Conservation (phyloP, 352 stramenopile genomes). For the Pythium plurisporium region DNA sequence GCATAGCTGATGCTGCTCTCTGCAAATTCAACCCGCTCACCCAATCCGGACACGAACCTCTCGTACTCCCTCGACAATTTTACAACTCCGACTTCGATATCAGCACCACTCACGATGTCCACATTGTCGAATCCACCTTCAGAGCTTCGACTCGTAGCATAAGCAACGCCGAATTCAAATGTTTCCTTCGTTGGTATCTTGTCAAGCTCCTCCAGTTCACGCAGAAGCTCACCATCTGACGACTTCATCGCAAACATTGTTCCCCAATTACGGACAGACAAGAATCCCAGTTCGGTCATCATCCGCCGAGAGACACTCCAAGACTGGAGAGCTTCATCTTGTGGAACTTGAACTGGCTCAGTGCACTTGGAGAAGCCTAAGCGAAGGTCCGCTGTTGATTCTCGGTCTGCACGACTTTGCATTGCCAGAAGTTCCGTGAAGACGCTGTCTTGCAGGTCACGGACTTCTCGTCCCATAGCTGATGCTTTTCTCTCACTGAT, state of each 20-base stretch:
- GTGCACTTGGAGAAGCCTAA: conserved; percentile 11
- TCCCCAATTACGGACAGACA: conserved; percentile 83
- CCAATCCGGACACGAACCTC: conserved; percentile 62
- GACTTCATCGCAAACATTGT: conserved; percentile 78
- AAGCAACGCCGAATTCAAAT: conserved; percentile 79
- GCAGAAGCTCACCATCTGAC: conserved; percentile 43
- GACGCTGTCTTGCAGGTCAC: conserved; percentile 53
- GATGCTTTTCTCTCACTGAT: conserved; percentile 60
- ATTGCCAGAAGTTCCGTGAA: conserved; percentile 60
- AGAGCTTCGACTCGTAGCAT: conserved; percentile 58
- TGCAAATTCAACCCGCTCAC: conserved; percentile 46
- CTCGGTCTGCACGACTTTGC: conserved; percentile 53
- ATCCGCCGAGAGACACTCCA: conserved; percentile 77
- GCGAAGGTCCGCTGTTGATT: conserved; percentile 13
- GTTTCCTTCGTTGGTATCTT: conserved; percentile 73
- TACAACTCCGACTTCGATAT: conserved; percentile 24
- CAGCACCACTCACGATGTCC: conserved; percentile 45
- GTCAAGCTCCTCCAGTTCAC: conserved; percentile 67
- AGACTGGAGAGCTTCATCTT: conserved; percentile 54
- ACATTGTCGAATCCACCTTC: conserved; percentile 76
- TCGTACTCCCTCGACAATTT: conserved; percentile 48
- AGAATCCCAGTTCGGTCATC: conserved; percentile 80
- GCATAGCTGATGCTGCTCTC: conserved; percentile 17
- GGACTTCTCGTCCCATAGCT: conserved; percentile 40
- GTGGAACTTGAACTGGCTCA: conserved; percentile 41